phyloP scores from a whole-genome alignment of 179 eudicot species.

The Heliamphora pulchella region DNA sequence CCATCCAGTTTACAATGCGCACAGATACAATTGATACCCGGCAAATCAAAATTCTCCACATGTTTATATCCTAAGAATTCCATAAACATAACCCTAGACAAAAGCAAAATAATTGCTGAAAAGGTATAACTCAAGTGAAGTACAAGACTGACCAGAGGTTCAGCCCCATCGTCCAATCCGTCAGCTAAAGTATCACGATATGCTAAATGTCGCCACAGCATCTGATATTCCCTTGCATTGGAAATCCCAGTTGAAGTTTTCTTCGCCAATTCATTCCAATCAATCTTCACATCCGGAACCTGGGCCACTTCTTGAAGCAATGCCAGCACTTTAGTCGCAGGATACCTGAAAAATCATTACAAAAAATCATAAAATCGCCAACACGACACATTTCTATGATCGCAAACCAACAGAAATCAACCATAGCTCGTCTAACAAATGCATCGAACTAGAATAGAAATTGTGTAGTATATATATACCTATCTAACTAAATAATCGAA shows the following conservation, averaged over 20 bases:
- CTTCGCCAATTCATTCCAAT: constrained; percentile 63
- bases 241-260: constrained; percentile 63
- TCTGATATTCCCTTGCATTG: constrained; percentile 67
- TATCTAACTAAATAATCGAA: neutral
- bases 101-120: neutral
- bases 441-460: neutral
- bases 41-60: neutral
- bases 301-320: constrained; percentile 63
- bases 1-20: no score
- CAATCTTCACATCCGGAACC: constrained; percentile 41
- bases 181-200: constrained; percentile 52
- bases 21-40: neutral
- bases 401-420: neutral
- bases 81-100: no score
- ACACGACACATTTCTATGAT: neutral
- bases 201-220: constrained; percentile 90
- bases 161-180: constrained; percentile 32
- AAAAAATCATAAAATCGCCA: neutral
- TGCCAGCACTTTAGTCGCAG: constrained; percentile 49
- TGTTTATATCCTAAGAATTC: neutral
- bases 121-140: constrained; percentile 9
- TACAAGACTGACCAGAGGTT: constrained; percentile 38
- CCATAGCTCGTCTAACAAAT: neutral
- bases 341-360: constrained; percentile 40
- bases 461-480: no score